phyloP scores from a whole-genome alignment of 2,329 filamentous ascomycete genomes.

The Phymatotrichopsis omnivora region DNA sequence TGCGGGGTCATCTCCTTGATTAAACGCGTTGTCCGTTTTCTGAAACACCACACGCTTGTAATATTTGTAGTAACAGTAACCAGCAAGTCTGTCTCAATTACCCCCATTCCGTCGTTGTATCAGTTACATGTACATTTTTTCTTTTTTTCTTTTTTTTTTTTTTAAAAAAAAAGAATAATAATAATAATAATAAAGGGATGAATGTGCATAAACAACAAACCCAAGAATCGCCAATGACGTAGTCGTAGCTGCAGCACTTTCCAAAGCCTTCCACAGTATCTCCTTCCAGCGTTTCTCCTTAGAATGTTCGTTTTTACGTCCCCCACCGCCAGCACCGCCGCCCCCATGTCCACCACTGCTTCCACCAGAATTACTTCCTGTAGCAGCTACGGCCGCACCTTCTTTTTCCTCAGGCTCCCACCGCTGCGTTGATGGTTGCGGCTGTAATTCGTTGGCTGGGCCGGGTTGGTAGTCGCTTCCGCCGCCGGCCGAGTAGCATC shows the following conservation, averaged over 20 bases:
- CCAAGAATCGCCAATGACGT: constrained; percentile 65
- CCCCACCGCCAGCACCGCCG: background rate
- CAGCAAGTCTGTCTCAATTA: constrained; percentile 43
- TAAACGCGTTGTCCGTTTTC: constrained; percentile 88
- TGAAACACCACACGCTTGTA: constrained; percentile 87
- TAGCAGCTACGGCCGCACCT: too few species aligned
- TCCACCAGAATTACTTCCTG: constrained; percentile 3
- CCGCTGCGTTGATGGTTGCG: constrained; percentile 28
- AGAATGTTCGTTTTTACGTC: constrained; percentile 1
- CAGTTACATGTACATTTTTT: too few species aligned
- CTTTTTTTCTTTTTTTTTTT: background rate
- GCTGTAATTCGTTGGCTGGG: constrained; percentile 29
- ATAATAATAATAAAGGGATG: background rate
- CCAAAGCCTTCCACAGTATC: constrained; percentile 53
- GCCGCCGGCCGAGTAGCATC: constrained; percentile 21
- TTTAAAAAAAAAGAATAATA: background rate
- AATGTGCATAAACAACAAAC: constrained; percentile 48
- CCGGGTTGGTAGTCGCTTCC: constrained; percentile 30
- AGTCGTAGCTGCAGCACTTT: constrained; percentile 64
- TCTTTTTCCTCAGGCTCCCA: constrained; percentile 10
- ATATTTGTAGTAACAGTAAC: constrained; percentile 60
- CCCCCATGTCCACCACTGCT: background rate
- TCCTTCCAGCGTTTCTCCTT: constrained; percentile 21
- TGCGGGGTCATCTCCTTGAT: constrained; percentile 83
- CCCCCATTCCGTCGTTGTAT: too few species aligned